Conservation (phyloP, 2,329 filamentous ascomycete species). For the Colletotrichum echinochloae region DNA sequence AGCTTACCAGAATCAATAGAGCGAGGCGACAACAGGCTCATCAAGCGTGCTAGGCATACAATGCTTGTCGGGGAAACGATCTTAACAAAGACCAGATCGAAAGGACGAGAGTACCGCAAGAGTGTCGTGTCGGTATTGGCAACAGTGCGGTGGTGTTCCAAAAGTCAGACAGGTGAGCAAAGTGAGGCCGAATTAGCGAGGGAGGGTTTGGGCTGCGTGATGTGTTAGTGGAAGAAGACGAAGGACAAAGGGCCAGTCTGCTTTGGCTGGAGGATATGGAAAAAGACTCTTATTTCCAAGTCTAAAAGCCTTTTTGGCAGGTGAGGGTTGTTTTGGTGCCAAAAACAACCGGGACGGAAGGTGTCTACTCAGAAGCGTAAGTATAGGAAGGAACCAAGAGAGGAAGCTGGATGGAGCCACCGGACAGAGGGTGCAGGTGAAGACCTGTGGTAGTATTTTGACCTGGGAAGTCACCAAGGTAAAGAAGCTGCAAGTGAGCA, state of each 20-base stretch:
- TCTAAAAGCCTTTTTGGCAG: neutral
- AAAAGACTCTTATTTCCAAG: neutral
- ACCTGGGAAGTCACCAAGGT: neutral
- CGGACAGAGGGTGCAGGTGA: neutral
- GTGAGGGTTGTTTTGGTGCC: neutral
- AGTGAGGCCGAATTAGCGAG: conserved; percentile 14
- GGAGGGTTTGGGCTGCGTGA: conserved; percentile 6
- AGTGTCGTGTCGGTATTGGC: neutral
- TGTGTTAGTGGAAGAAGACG: conserved; percentile 9
- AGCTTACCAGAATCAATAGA: conserved; percentile 16
- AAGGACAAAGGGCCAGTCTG: neutral
- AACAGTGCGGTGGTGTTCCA: conserved; percentile 26
- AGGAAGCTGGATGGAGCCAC: neutral
- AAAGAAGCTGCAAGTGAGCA: neutral
- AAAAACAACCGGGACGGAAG: neutral
- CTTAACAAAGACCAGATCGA: neutral
- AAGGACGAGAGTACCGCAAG: neutral
- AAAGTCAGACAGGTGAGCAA: conserved; percentile 28
- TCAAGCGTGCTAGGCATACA: conserved; percentile 55
- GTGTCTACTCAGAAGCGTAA: neutral
- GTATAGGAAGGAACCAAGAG: neutral
- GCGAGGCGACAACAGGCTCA: conserved; percentile 44
- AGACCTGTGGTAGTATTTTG: neutral
- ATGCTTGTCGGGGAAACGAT: neutral
- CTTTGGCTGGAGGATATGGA: too few species aligned